Evolutionary conservation across 768 basidiomycete genomes (phyloP).

Genomic region (Gymnopilus dilepis): DNA sequence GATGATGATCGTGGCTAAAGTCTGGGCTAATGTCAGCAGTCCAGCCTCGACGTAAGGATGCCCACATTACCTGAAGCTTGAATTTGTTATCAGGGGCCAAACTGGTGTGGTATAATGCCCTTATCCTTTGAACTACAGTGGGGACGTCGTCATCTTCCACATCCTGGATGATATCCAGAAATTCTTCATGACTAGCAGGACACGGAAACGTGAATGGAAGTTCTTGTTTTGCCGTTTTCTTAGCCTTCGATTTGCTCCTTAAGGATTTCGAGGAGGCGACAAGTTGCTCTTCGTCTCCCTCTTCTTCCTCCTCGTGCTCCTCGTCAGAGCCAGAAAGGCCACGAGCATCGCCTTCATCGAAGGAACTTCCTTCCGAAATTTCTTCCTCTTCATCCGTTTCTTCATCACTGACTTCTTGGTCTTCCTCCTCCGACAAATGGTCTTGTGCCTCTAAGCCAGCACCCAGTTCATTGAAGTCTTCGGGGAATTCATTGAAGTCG

Average conservation of each 20-base stretch:
- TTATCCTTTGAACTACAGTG: constrained; percentile 87
- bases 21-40: constrained; percentile 44
- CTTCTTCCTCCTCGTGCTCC: constrained; percentile 42
- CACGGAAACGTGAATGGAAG: constrained; percentile 94
- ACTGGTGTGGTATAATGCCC: constrained; percentile 90
- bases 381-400: constrained; percentile 43
- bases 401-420: constrained; percentile 41
- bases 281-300: constrained; percentile 52
- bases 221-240: constrained; percentile 50
- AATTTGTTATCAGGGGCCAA: constrained; percentile 90
- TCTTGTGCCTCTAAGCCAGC: constrained; percentile 42
- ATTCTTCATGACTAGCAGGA: constrained; percentile 85
- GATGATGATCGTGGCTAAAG: constrained; percentile 76
- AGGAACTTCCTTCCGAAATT: constrained; percentile 40
- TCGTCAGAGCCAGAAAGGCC: constrained; percentile 36
- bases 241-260: constrained; percentile 39
- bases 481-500: constrained; percentile 65
- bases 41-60: neutral
- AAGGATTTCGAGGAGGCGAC: constrained; percentile 32
- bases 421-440: constrained; percentile 37
- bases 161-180: constrained; percentile 79
- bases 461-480: constrained; percentile 47
- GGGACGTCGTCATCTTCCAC: constrained; percentile 76
- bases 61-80: constrained; percentile 84
- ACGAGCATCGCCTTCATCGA: constrained; percentile 40